These are phyloP conservation scores for Nothophaeocryptopus gaeumannii DNA, from an alignment of 2,329 filamentous ascomycete genomes.

Conservation along the genomic window DNA sequence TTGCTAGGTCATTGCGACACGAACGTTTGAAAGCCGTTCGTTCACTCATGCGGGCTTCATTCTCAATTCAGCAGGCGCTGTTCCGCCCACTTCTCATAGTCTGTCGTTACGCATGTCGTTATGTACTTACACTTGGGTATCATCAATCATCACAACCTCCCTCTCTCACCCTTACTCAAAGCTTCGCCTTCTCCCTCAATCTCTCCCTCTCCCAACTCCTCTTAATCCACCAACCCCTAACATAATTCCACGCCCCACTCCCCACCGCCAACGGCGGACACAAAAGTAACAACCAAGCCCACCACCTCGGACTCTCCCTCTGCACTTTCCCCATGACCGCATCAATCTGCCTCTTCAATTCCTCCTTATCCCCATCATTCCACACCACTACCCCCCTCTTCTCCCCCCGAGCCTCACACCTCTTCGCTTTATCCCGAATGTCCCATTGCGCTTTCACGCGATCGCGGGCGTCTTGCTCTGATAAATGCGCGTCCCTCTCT, in stretches of 20 bases:
- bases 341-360: slow-evolving; percentile 66
- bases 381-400: slow-evolving; percentile 75
- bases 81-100: no score
- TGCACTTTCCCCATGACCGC: slow-evolving; percentile 63
- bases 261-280: slow-evolving; percentile 72
- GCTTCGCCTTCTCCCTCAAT: slow-evolving; percentile 57
- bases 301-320: slow-evolving; percentile 70
- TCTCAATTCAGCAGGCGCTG: no score
- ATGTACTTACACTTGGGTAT: no score
- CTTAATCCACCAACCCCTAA: slow-evolving; percentile 68
- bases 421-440: slow-evolving; percentile 75
- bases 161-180: slow-evolving; percentile 38
- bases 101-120: no score
- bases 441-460: slow-evolving; percentile 83
- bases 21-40: slow-evolving; percentile 1
- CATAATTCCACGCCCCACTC: slow-evolving; percentile 68
- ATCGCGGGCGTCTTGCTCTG: slow-evolving; percentile 81
- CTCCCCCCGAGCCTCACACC: slow-evolving; percentile 64
- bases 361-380: slow-evolving; percentile 77
- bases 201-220: slow-evolving; percentile 64
- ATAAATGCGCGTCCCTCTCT: slow-evolving; percentile 73
- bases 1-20: background rate
- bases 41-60: no score
- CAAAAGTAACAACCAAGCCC: slow-evolving; percentile 67
- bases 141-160: background rate